Evolutionary conservation across 192 early-diverging fungal genomes (phyloP).

Genomic region (Chytriomyces sp.): DNA sequence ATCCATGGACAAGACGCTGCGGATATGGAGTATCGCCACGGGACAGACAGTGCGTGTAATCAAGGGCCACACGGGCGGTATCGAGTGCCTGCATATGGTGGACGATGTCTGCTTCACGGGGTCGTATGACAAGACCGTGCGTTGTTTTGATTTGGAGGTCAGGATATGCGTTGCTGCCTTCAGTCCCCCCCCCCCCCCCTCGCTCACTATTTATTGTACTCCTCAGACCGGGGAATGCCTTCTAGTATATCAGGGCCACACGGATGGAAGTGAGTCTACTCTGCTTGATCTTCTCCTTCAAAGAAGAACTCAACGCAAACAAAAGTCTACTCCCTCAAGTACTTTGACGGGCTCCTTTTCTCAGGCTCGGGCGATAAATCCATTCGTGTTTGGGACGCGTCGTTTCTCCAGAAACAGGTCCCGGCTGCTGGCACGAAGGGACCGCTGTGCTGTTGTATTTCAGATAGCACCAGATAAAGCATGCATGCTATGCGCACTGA

Average conservation of each 20-base stretch:
- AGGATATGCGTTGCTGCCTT: neutral
- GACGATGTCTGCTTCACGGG: constrained; percentile 51
- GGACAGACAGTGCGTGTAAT: constrained; percentile 45
- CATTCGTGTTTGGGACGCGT: constrained; percentile 53
- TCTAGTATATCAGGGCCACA: constrained; percentile 54
- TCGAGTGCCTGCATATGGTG: constrained; percentile 53
- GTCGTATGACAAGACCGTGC: constrained; percentile 62
- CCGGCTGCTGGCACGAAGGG: neutral
- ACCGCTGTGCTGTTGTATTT: too few relatives aligned
- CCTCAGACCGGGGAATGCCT: constrained; percentile 54
- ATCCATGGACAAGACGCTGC: constrained; percentile 61
- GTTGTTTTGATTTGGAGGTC: constrained; percentile 51
- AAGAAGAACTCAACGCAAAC: neutral
- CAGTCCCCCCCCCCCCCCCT: too few relatives aligned
- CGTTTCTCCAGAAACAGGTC: neutral
- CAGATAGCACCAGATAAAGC: too few relatives aligned
- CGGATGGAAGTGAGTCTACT: constrained; percentile 51
- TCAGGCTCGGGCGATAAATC: constrained; percentile 58
- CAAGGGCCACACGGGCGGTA: constrained; percentile 52
- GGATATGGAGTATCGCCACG: constrained; percentile 53
- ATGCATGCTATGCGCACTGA: too few relatives aligned
- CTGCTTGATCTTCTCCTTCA: neutral
- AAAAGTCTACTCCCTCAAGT: constrained; percentile 55
- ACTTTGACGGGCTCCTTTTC: constrained; percentile 48
- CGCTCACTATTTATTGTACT: too few relatives aligned